A percentile compares a stretch with the other conserved stretches of the same genome.
Conservation (phyloP, 345 rosid species). For the Rhodomyrtus tomentosa region DNA sequence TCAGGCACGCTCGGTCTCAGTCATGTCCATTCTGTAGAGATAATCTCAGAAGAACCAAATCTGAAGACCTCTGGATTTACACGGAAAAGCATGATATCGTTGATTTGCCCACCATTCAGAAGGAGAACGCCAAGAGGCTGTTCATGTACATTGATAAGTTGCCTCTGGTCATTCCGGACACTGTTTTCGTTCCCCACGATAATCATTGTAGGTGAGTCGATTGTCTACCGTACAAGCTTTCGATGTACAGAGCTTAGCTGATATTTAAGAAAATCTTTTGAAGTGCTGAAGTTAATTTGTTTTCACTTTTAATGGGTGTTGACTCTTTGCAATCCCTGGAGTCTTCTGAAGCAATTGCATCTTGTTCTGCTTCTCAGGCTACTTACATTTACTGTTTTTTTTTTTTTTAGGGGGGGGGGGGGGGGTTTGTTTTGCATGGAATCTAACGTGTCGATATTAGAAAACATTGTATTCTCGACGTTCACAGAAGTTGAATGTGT, state of each 20-base stretch:
- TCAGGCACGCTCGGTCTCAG: slow-evolving; percentile 58
- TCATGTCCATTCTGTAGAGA: slow-evolving; percentile 83
- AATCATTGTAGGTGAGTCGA: slow-evolving; percentile 28
- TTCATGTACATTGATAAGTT: slow-evolving; percentile 55
- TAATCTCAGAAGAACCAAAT: slow-evolving; percentile 40
- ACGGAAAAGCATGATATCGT: slow-evolving; percentile 28
- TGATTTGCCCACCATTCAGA: slow-evolving; percentile 26
- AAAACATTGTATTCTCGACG: background rate
- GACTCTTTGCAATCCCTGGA: background rate
- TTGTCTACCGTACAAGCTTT: background rate
- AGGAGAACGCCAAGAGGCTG: slow-evolving; percentile 44
- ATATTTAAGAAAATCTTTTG: background rate
- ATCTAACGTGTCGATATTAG: background rate
- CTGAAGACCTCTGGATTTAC: slow-evolving; percentile 65
- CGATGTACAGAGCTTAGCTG: background rate
- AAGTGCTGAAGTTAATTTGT: background rate
- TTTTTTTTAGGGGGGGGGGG: too few species aligned
- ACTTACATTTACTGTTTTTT: background rate
- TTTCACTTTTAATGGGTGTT: background rate
- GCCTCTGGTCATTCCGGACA: slow-evolving; percentile 53
- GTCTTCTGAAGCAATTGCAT: background rate
- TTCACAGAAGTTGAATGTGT: too few species aligned
- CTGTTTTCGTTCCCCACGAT: slow-evolving; percentile 28
- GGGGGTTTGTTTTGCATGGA: background rate
- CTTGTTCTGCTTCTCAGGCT: background rate